A percentile compares a stretch with the other conserved stretches of the same genome.
phyloP scores from a whole-genome alignment of 768 basidiomycete species.

The Chalciporus sphaerocephalus region DNA sequence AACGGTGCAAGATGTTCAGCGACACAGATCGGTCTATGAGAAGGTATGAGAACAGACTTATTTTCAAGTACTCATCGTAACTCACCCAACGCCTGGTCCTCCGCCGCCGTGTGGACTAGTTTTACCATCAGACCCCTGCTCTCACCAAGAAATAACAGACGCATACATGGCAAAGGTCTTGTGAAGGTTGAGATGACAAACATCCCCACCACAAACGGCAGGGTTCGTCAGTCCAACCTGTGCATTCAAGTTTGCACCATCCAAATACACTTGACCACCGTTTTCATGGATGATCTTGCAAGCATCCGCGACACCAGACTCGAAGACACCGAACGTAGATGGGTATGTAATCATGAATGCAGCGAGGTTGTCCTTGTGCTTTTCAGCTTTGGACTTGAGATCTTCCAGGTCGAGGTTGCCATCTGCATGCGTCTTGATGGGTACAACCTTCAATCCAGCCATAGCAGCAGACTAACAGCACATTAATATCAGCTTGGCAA shows the following conservation, averaged over 20 bases:
- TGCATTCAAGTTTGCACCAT: constrained; percentile 92
- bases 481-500: constrained; percentile 12
- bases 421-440: constrained; percentile 85
- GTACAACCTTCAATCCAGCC: constrained; percentile 94
- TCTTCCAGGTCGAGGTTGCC: constrained; percentile 90
- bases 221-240: constrained; percentile 92
- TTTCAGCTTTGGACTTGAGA: constrained; percentile 79
- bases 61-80: neutral
- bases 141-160: neutral
- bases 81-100: constrained; percentile 90
- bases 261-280: constrained; percentile 97
- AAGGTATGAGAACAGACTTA: constrained; percentile 1
- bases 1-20: constrained; percentile 92
- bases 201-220: constrained; percentile 93
- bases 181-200: constrained; percentile 97
- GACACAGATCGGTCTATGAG: constrained; percentile 79
- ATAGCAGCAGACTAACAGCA: constrained; percentile 89
- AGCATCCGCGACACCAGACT: constrained; percentile 83
- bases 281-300: constrained; percentile 91
- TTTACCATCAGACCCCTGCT: neutral
- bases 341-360: constrained; percentile 99
- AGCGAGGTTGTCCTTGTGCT: constrained; percentile 87
- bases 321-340: constrained; percentile 97
- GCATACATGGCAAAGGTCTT: constrained; percentile 94
- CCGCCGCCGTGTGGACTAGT: constrained; percentile 92